A percentile compares a stretch with the other conserved stretches of the same genome.
Conservation (phyloP, 441 rosid genomes). For the Cnidoscolus chayamansa region DNA sequence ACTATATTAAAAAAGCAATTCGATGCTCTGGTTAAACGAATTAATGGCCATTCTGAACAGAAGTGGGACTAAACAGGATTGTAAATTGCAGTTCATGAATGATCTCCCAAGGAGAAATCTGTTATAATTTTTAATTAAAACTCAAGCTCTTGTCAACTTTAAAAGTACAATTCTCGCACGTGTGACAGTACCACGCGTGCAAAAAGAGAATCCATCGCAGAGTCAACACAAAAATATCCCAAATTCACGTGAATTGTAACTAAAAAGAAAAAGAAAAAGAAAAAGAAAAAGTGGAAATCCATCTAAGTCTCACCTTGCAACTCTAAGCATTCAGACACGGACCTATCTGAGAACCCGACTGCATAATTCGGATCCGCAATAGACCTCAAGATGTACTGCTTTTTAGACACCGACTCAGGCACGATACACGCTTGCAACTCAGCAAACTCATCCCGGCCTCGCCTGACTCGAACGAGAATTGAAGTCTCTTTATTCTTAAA, state of each 20-base stretch:
- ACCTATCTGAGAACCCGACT: constrained; percentile 77
- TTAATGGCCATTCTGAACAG: too few relatives aligned
- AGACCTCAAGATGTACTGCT: constrained; percentile 72
- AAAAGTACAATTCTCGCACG: too few relatives aligned
- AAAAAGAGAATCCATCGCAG: not conserved
- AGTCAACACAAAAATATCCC: too few relatives aligned
- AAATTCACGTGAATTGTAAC: not conserved
- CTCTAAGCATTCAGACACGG: constrained; percentile 72
- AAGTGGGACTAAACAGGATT: too few relatives aligned
- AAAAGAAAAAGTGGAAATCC: not conserved
- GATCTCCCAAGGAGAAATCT: too few relatives aligned
- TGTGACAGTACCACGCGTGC: not conserved
- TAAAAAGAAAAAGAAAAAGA: not conserved
- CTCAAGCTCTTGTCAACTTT: too few relatives aligned
- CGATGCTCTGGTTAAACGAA: too few relatives aligned
- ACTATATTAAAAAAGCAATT: too few relatives aligned
- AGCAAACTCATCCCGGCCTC: constrained; percentile 56
- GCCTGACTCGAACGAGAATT: constrained; percentile 65
- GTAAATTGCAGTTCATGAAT: too few relatives aligned
- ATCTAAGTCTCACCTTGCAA: constrained; percentile 60
- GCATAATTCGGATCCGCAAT: constrained; percentile 84
- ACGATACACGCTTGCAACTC: constrained; percentile 90
- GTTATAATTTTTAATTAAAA: too few relatives aligned
- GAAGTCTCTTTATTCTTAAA: constrained; percentile 70
- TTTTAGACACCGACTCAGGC: constrained; percentile 65